Conservation (phyloP, 371 early-diverging fungal species). For the Conidiobolus coronatus region DNA sequence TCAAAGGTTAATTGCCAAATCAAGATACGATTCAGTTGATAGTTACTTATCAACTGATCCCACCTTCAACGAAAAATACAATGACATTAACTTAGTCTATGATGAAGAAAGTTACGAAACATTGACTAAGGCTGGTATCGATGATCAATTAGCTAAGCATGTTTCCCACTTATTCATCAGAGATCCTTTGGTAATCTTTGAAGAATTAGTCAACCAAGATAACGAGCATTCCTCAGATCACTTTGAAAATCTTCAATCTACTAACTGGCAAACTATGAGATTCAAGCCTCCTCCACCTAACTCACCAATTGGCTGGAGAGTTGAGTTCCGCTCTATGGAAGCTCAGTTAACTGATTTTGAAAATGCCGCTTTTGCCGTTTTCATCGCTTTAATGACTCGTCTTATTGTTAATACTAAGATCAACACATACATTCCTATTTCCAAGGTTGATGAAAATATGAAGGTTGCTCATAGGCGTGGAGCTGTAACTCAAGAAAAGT, state of each 20-base stretch:
- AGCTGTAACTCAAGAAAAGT: conserved; percentile 56
- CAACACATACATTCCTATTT: conserved; percentile 92
- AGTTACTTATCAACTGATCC: conserved; percentile 68
- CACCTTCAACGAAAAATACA: conserved; percentile 69
- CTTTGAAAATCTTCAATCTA: conserved; percentile 97
- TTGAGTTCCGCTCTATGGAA: conserved; percentile 97
- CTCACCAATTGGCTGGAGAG: conserved; percentile 88
- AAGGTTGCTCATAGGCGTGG: conserved; percentile 63
- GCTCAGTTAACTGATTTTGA: conserved; percentile 95
- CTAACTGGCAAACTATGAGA: conserved; percentile 98
- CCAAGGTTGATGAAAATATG: conserved; percentile 94
- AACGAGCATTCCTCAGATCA: conserved; percentile 68
- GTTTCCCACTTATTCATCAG: conserved; percentile 94
- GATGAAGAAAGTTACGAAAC: conserved; percentile 54
- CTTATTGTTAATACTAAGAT: conserved; percentile 74
- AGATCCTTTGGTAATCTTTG: conserved; percentile 91
- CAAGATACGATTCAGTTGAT: conserved; percentile 92
- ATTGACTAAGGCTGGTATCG: conserved; percentile 51
- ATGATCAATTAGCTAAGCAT: conserved; percentile 79
- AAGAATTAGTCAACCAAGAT: conserved; percentile 67
- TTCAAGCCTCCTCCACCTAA: conserved; percentile 95
- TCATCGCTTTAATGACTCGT: conserved; percentile 78
- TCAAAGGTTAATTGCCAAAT: conserved; percentile 73
- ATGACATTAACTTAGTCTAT: conserved; percentile 71
- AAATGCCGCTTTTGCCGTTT: conserved; percentile 89